phyloP scores from a whole-genome alignment of 2,329 filamentous ascomycete genomes.

The Nemania abortiva region DNA sequence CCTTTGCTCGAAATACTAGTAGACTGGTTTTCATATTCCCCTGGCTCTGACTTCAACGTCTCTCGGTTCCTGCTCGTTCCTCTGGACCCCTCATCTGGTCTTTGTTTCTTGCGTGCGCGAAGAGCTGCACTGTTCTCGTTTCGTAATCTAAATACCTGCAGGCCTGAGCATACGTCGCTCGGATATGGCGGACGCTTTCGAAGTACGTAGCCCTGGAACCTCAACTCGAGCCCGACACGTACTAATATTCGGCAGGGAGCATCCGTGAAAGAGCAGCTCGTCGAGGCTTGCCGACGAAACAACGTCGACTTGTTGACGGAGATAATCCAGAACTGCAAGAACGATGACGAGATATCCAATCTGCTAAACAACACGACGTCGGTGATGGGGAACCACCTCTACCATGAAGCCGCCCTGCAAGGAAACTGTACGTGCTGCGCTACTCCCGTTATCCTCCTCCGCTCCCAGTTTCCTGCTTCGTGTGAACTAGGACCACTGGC shows the following conservation, averaged over 20 bases:
- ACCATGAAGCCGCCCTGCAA: slow-evolving; percentile 87
- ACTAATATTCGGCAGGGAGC: slow-evolving; percentile 73
- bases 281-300: slow-evolving; percentile 94
- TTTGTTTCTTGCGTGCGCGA: slow-evolving; percentile 8
- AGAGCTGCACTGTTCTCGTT: not conserved
- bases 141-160: not conserved
- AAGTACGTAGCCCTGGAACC: slow-evolving; percentile 43
- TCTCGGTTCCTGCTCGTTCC: not conserved
- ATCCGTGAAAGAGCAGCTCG: slow-evolving; percentile 83
- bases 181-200: slow-evolving; percentile 52
- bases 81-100: not conserved
- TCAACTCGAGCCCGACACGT: not conserved
- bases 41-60: not conserved
- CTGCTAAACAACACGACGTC: slow-evolving; percentile 90
- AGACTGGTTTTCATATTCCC: not conserved
- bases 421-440: slow-evolving; percentile 78
- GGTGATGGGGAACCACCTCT: slow-evolving; percentile 86
- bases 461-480: not conserved
- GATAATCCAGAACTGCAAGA: slow-evolving; percentile 72
- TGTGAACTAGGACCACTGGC: not conserved
- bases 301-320: slow-evolving; percentile 87
- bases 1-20: not conserved
- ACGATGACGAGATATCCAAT: slow-evolving; percentile 74
- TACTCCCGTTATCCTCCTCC: not conserved
- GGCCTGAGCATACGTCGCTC: not conserved